These are phyloP conservation scores for Punica granatum DNA, from an alignment of 345 rosid species.

Conservation along the genomic window DNA sequence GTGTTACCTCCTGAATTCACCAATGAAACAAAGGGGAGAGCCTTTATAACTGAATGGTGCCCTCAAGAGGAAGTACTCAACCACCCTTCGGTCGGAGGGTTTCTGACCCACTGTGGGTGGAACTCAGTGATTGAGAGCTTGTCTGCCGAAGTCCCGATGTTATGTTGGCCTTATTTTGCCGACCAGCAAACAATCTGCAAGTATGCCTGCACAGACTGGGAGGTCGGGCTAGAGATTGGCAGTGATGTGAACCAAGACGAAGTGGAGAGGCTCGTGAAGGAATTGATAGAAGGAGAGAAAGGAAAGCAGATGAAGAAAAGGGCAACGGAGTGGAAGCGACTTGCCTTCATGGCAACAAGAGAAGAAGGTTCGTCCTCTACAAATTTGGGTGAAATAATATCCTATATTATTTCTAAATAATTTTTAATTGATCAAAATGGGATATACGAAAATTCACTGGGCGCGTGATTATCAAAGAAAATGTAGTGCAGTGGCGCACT, in stretches of 20 bases:
- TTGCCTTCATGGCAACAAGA: conserved; percentile 15
- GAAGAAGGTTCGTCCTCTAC: conserved; percentile 15
- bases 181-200: conserved; percentile 47
- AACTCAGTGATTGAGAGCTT: conserved; percentile 43
- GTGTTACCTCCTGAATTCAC: conserved; percentile 34
- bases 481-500: too few relatives aligned
- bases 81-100: conserved; percentile 41
- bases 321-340: conserved; percentile 30
- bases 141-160: conserved; percentile 35
- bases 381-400: neutral
- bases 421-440: too few relatives aligned
- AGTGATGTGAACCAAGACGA: conserved; percentile 35
- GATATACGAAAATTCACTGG: too few relatives aligned
- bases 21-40: conserved; percentile 25
- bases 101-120: conserved; percentile 53
- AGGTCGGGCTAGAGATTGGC: conserved; percentile 40
- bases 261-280: conserved; percentile 28
- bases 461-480: too few relatives aligned
- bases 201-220: conserved; percentile 36
- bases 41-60: conserved; percentile 36
- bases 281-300: conserved; percentile 5
- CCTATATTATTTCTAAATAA: too few relatives aligned
- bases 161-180: conserved; percentile 48
- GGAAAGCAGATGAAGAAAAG: conserved; percentile 39
- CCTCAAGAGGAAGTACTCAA: conserved; percentile 41